Evolutionary conservation across 805 yeast genomes (phyloP), one percentile per base, ranked within the genome.

Genomic region (Sungouiozyma ichnusensis): DNA sequence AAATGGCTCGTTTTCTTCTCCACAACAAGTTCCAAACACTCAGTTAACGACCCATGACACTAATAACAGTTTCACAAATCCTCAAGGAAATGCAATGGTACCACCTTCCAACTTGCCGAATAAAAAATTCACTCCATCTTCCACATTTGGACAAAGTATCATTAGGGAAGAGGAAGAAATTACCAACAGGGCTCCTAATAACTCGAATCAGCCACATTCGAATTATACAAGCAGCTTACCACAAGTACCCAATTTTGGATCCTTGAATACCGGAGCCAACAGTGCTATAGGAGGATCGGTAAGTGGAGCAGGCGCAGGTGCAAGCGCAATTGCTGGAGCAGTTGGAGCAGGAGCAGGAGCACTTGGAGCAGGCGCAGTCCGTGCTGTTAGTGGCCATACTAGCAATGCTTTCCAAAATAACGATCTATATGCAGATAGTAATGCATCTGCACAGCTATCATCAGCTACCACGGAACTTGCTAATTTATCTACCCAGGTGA

Each of bases 401-500:
- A 50, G 55, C 5, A 52, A 55, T 3, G 48, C 50, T 6, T 49
- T 62, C 32, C 46, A 45, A 2, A 67, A 71, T 41, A 63, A 60
- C 42, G 85, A 78, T 47, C 60, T 79, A 39, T 65, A 75, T 41
- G 78, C 81, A 0, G 81, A 79, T 45, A 53, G 67, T 13, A 84
- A 74, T 40, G 71, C 80, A 1, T 73, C 85, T 1, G 77, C 79
- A 20, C 77, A 80, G 54, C 66, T 86, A 39, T 77, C 94, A 1
- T 74, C 76, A 45, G 90, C 95, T 3, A 77, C 92, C 5, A 74
- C 87, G 5, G 95, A 85, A 52, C 73, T 86, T 59, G 95, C 94
- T 14, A 85, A 88, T 51, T 69, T 84, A 35, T 82, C 94, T 0
- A 85, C 81, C 52, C 95, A 88, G 65, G 80, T 85, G 48, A 77